Base-by-base conservation (phyloP, 768 basidiomycete species). In the Mycena polygramma region DNA sequence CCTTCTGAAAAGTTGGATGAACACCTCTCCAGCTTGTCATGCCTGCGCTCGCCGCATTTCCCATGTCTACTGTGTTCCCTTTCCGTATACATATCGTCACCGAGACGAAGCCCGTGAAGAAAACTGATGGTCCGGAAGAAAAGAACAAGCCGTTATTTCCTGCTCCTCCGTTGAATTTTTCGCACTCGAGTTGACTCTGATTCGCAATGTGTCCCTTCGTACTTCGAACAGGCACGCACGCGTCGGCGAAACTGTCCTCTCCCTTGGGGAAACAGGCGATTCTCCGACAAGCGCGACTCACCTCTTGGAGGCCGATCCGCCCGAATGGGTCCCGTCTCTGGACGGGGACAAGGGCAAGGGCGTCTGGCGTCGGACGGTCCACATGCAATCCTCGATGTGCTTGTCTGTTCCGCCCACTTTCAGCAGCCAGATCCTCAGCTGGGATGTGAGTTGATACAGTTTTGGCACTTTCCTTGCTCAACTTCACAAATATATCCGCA, bases 281-380 rank as follows among this genome's bases (percentile, higher is more conserved):
- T 55, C 54, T n/a, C 52, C 68, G 0, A 9, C 6, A 17, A 63
- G 68, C 24, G 35, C 45, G 22, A 43, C 61, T 4, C 60, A 14
- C 20, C 37, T 49, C 15, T 15, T 57, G 61, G 54, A 63, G 22
- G 46, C 53, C 19, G 61, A 69, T 24, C 46, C 60, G 11, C 68
- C 68, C 4, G 61, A 69, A 52, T 69, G 68, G 68, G 49, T 69
- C 24, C 61, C 46, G 39, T 35, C 19, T 46, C 45, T 19, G 1
- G 6, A 51, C 9, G 20, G 35, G 2, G 52, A 64, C 53, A 69
- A 58, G 46, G 39, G 53, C 46, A 69, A 63, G 26, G 68, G 68
- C 36, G 22, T 69, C 6, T 69, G 68, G 68, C 53, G 61, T 19
- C 68, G 68, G 20, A 63, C 61, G 5, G 61, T 69, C 17, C 68